These are phyloP conservation scores for Puccinia brachypodii DNA, from an alignment of 1,284 basidiomycete genomes.

Conservation along the genomic window DNA sequence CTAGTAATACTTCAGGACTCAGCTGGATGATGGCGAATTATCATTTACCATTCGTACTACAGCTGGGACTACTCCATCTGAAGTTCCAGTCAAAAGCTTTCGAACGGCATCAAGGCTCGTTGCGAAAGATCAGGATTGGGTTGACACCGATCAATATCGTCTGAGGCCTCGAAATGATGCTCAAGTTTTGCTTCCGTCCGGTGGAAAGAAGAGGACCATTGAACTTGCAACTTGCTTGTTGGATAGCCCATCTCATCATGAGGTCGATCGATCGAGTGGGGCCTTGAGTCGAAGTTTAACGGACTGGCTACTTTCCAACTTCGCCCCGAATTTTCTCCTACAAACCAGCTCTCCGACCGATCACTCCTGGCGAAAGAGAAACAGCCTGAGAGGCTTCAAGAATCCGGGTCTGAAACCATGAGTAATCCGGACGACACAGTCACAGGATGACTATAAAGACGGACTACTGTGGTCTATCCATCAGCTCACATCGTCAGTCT, in stretches of 20 bases:
- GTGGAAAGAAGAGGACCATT: slow-evolving; percentile 2
- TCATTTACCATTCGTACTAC: slow-evolving; percentile 8
- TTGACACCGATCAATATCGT: slow-evolving; percentile 23
- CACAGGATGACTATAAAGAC: not conserved
- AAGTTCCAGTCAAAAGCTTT: slow-evolving; percentile 7
- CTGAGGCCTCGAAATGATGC: slow-evolving; percentile 5
- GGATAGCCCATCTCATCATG: slow-evolving; percentile 35
- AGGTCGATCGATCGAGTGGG: slow-evolving; percentile 41
- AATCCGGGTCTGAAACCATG: not conserved
- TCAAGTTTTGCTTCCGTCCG: slow-evolving; percentile 18
- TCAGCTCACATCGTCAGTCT: slow-evolving; percentile 31
- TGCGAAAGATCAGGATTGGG: not conserved
- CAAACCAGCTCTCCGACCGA: not conserved
- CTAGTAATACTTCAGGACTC: not conserved
- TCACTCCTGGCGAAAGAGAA: too few relatives aligned
- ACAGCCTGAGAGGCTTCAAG: too few relatives aligned
- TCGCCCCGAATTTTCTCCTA: not conserved
- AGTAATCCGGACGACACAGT: not conserved
- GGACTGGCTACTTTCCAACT: slow-evolving; percentile 15
- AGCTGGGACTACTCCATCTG: slow-evolving; percentile 3
- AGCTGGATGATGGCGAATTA: slow-evolving; percentile 1
- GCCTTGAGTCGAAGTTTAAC: not conserved
- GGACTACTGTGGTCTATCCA: not conserved
- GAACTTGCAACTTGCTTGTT: slow-evolving; percentile 23
- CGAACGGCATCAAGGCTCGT: not conserved